A percentile compares a stretch with the other conserved stretches of the same genome.
Evolutionary conservation across 192 early-diverging fungal species (phyloP).

Genomic region (Chytriomyces sp.): DNA sequence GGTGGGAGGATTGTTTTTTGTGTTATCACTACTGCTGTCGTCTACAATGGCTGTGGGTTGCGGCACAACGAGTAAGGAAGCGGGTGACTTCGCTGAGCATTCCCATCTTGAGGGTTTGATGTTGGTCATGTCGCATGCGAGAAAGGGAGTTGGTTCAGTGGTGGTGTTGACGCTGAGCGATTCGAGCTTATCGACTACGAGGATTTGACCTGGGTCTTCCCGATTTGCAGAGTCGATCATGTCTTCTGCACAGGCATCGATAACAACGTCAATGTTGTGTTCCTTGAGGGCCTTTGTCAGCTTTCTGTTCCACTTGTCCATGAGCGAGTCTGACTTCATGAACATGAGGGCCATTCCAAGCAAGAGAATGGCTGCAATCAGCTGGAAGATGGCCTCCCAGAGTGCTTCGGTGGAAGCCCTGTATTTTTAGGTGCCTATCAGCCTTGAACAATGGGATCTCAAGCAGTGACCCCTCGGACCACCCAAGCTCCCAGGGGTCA

Average conservation of each 20-base stretch:
- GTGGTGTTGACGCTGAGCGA: too few relatives aligned
- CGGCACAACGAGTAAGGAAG: background rate
- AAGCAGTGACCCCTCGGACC: too few relatives aligned
- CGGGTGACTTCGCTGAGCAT: background rate
- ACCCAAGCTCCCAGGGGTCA: too few relatives aligned
- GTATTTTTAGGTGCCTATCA: background rate
- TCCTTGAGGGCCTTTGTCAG: conserved; percentile 51
- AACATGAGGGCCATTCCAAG: conserved; percentile 82
- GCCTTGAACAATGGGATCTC: too few relatives aligned
- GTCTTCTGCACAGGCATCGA: too few relatives aligned
- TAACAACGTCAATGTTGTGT: too few relatives aligned
- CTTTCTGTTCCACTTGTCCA: conserved; percentile 77
- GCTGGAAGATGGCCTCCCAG: conserved; percentile 83
- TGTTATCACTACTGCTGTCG: background rate
- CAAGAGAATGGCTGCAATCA: conserved; percentile 78
- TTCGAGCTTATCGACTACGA: background rate
- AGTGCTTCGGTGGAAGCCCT: conserved; percentile 55
- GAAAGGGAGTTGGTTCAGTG: too few relatives aligned
- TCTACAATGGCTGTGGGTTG: background rate
- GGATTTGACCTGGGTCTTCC: too few relatives aligned
- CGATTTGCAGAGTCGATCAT: too few relatives aligned
- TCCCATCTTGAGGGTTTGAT: too few relatives aligned
- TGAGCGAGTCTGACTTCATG: conserved; percentile 71
- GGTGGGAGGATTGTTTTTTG: background rate
- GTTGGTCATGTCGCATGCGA: too few relatives aligned